phyloP scores from a whole-genome alignment of 2,329 filamentous ascomycete species.

The Exophiala calicioides region DNA sequence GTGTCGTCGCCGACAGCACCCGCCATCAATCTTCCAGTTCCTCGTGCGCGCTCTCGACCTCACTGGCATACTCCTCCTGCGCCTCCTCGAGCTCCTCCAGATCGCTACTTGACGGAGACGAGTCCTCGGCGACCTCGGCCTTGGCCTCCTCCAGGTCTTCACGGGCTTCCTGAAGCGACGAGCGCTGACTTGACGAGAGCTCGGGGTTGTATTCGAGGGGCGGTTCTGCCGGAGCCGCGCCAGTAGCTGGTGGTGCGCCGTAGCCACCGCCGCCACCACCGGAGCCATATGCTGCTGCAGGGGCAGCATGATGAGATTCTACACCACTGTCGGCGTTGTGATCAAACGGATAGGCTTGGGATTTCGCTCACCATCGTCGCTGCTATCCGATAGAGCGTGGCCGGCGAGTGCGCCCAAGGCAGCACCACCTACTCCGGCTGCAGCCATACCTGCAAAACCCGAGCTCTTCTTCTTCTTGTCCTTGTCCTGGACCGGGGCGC shows the following conservation, averaged over 20 bases:
- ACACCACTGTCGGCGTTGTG: neutral
- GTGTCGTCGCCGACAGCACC: no score
- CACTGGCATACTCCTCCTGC: conserved; percentile 22
- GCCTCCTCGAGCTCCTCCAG: conserved; percentile 26
- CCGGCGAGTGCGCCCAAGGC: conserved; percentile 25
- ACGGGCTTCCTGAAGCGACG: conserved; percentile 24
- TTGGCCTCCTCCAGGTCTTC: conserved; percentile 25
- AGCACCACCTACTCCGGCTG: conserved; percentile 25
- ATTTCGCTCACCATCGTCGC: conserved; percentile 15
- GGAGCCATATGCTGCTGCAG: conserved; percentile 1
- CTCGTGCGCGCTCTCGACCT: conserved; percentile 24
- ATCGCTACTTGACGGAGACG: conserved; percentile 25
- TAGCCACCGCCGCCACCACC: no score
- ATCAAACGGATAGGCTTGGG: neutral
- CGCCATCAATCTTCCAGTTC: conserved; percentile 18
- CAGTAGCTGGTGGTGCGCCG: conserved; percentile 12
- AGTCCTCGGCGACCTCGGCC: conserved; percentile 21
- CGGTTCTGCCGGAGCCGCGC: conserved; percentile 8
- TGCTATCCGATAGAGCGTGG: conserved; percentile 18
- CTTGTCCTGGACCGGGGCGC: conserved; percentile 1
- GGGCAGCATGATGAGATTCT: neutral
- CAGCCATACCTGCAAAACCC: conserved; percentile 14
- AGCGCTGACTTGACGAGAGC: conserved; percentile 22
- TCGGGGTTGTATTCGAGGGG: conserved; percentile 26
- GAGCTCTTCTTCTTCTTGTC: conserved; percentile 16